Evolutionary conservation across 1,284 basidiomycete genomes (phyloP).

Genomic region (Leccinum variabile): DNA sequence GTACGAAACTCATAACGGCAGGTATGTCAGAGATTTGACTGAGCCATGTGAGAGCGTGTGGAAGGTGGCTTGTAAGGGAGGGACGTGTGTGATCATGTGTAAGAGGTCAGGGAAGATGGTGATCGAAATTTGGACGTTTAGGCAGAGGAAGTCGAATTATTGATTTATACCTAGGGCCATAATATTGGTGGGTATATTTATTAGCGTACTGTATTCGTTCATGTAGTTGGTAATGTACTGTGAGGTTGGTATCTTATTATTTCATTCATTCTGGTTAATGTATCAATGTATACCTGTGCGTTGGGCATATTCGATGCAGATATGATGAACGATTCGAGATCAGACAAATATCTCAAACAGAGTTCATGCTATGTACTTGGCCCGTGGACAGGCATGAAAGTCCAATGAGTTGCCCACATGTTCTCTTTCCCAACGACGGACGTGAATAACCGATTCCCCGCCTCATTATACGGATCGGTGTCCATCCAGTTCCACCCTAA

Average conservation of each 20-base stretch:
- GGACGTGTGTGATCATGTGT: conserved; percentile 82
- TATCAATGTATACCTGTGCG: background rate
- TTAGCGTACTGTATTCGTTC: conserved; percentile 15
- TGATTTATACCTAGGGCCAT: conserved; percentile 9
- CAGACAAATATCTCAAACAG: background rate
- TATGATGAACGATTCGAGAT: background rate
- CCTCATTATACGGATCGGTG: conserved; percentile 9
- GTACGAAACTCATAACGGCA: conserved; percentile 75
- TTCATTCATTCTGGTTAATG: background rate
- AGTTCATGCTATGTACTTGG: background rate
- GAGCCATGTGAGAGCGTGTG: conserved; percentile 83
- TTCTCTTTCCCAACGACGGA: conserved; percentile 8
- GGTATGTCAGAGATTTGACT: conserved; percentile 74
- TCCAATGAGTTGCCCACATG: background rate
- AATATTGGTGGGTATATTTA: conserved; percentile 7
- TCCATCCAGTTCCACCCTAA: conserved; percentile 30
- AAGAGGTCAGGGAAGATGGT: conserved; percentile 82
- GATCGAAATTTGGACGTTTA: conserved; percentile 85
- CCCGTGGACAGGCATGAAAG: background rate
- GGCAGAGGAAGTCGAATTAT: conserved; percentile 38
- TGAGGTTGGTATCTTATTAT: background rate
- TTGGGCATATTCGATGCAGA: background rate
- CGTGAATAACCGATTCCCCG: conserved; percentile 14
- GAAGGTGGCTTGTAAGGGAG: conserved; percentile 80
- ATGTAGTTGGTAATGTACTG: conserved; percentile 9